Evolutionary conservation across 768 basidiomycete genomes (phyloP), one percentile per base, ranked within the genome.

Genomic region (Mycena latifolia): DNA sequence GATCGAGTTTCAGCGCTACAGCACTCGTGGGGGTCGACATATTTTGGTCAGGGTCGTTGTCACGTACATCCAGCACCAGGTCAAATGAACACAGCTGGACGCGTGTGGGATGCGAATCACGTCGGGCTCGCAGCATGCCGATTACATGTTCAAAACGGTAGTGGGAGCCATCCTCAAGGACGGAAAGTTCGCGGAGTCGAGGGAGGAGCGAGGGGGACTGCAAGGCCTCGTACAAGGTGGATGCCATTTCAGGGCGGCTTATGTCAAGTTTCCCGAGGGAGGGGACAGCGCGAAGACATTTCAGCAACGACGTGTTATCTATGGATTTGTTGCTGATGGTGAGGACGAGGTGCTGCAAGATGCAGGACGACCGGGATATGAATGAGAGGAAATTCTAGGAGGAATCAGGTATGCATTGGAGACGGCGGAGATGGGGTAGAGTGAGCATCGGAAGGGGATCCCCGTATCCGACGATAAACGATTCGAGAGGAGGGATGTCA

Each of bases 351-450:
- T 43, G 41, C n/a, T 43, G 18, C 18, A 43, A 11, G 20, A 9
- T 20, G 20, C 41, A 43, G 2, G 6, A 43, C 20, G 41, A 43
- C 6, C 41, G 41, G 18, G 11, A 43, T 43, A 43, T 4, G 41
- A 43, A 43, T n/a, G 41, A n/a, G 18, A 43, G 41, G 20, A 43
- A n/a, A 14, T 2, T 11, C 5, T 6, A 6, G 20, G 41, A 18
- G 18, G 14, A 12, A 11, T 39, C 18, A 14, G 39, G 41, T 20
- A 3, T 27, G 35, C 39, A 41, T 41, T 41, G 11, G 9, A 60
- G 58, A 37, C 28, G 58, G 35, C 37, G 58, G 11, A 60, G 37
- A 28, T 43, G 27, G 12, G 58, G 58, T 6, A 60, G 35, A 5
- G 35, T 60, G 37, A 60, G 58, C 12, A 24, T 9, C 5, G 35